Base-by-base conservation (phyloP, 768 basidiomycete genomes). In the Calocybe gangraenosa region DNA sequence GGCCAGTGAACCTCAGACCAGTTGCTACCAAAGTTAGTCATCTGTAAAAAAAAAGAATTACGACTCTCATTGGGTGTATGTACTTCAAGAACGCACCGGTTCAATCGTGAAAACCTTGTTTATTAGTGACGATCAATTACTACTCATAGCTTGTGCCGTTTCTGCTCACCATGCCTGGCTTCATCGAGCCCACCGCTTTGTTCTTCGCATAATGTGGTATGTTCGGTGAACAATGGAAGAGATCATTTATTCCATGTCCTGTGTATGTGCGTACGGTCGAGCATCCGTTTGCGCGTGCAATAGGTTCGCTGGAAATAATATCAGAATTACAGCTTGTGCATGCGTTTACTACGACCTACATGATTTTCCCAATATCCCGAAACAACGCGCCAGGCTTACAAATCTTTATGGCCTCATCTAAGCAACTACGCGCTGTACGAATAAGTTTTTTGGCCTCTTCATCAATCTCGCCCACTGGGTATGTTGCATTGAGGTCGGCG, bases 131-230 rank as follows among this genome's bases (percentile, higher is more conserved):
- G 14, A 42, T 10, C 41, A 23, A 21, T 40, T 14, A 2, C 40
- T n/a, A 42, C 36, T 19, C 17, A 15, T 7, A 37, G 17, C 22
- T n/a, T n/a, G n/a, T n/a, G n/a, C n/a, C n/a, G n/a, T n/a, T n/a
- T n/a, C n/a, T 47, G 65, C 83, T 58, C 52, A 91, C 90, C 89
- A 86, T 95, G 53, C 94, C 94, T 18, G 88, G 66, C 61, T 92
- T 93, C 93, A 97, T 95, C 4, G 84, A 80, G 18, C 94, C 94
- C 2, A 92, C 73, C 33, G 89, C 90, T 65, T 93, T 95, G 59
- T 91, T 94, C 62, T 92, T 92, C 17, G 90, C 91, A 55, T 95
- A 96, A 66, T 96, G 94, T 9, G 92, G 91, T 32, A 96, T 81
- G 62, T 93, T 96, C 1, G 94, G 94, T 0, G 82, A 57, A 46